These are phyloP conservation scores for Curvularia spicifera DNA, from an alignment of 2,329 filamentous ascomycete species.

Conservation along the genomic window DNA sequence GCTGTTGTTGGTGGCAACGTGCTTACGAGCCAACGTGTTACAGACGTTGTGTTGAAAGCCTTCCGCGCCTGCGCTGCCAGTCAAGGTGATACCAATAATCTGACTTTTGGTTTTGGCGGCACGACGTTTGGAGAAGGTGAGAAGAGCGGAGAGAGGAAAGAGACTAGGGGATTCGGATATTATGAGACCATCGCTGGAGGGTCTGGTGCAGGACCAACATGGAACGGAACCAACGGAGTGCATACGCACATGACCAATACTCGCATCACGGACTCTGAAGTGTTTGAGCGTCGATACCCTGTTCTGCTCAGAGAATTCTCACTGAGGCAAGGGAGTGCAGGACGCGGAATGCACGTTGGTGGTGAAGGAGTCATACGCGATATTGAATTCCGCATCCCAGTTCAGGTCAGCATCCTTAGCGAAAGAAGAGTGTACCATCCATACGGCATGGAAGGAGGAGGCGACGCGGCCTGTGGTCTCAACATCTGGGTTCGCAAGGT, in stretches of 20 bases:
- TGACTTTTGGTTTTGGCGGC: constrained; percentile 83
- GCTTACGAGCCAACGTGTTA: constrained; percentile 76
- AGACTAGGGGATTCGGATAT: constrained; percentile 81
- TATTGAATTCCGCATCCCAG: constrained; percentile 79
- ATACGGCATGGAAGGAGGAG: constrained; percentile 84
- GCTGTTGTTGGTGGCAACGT: constrained; percentile 87
- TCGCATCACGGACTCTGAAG: constrained; percentile 79
- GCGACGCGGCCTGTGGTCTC: constrained; percentile 76
- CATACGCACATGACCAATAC: constrained; percentile 89
- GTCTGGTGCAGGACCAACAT: constrained; percentile 72
- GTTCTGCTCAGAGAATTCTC: constrained; percentile 75
- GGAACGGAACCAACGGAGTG: constrained; percentile 77
- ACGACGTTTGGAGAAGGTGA: constrained; percentile 23
- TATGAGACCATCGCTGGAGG: constrained; percentile 86
- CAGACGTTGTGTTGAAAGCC: constrained; percentile 80
- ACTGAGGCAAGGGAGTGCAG: constrained; percentile 67
- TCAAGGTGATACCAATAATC: constrained; percentile 83
- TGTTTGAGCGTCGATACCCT: constrained; percentile 79
- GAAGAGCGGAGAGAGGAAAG: constrained; percentile 46
- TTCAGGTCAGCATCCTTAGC: constrained; percentile 79
- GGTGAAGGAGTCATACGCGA: constrained; percentile 79
- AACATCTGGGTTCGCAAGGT: constrained; percentile 88
- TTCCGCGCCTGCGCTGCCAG: constrained; percentile 80
- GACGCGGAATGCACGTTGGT: constrained; percentile 70
- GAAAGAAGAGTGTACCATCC: constrained; percentile 78